Conservation (phyloP, 2,329 filamentous ascomycete genomes). For the Penicillium sclerotigenum region DNA sequence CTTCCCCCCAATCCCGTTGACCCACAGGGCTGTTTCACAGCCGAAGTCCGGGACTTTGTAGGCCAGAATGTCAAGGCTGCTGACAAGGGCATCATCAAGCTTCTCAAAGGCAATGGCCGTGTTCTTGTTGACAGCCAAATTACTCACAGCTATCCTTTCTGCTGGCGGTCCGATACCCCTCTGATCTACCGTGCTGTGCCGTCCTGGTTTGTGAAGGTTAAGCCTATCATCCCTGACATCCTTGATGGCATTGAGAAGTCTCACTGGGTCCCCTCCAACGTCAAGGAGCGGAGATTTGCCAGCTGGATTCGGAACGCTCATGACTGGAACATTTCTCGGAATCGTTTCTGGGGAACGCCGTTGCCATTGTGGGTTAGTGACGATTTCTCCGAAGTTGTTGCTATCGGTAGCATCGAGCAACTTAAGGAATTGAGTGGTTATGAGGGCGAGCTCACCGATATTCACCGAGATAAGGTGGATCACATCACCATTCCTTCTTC, state of each 20-base stretch:
- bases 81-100: conserved; percentile 89
- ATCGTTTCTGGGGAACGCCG: conserved; percentile 93
- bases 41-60: conserved; percentile 72
- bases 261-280: conserved; percentile 86
- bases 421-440: conserved; percentile 84
- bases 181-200: conserved; percentile 90
- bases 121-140: conserved; percentile 82
- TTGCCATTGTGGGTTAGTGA: conserved; percentile 90
- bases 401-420: conserved; percentile 79
- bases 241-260: conserved; percentile 84
- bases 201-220: conserved; percentile 91
- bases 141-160: conserved; percentile 90
- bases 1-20: conserved; percentile 90
- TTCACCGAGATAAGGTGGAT: conserved; percentile 91
- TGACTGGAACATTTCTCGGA: conserved; percentile 94
- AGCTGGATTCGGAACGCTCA: conserved; percentile 89
- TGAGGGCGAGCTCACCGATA: conserved; percentile 74
- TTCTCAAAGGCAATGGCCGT: conserved; percentile 72
- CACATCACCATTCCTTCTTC: conserved; percentile 91
- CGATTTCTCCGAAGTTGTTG: conserved; percentile 80
- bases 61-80: conserved; percentile 89
- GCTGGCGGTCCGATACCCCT: conserved; percentile 90
- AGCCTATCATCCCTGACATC: conserved; percentile 79
- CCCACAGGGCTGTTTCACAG: conserved; percentile 74
- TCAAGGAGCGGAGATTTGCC: conserved; percentile 86